Evolutionary conservation across 805 yeast genomes (phyloP), one percentile per base, ranked within the genome.

Genomic region (Yarrowia porcina): DNA sequence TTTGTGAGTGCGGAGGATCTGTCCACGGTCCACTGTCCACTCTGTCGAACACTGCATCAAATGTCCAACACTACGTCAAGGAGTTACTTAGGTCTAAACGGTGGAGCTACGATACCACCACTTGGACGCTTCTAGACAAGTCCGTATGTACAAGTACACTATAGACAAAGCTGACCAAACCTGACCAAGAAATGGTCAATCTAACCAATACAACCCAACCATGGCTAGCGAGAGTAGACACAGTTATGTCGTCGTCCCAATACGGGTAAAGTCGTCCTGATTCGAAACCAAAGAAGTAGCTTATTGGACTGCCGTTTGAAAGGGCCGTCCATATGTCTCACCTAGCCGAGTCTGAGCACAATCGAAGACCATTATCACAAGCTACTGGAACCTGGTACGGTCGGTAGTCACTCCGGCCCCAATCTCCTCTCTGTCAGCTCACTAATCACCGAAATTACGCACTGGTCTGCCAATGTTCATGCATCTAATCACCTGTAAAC

Each of bases 281-380:
- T 45, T 45, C 11, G 52, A 45, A 30, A 30, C 36, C 30, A 28
- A 45, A 30, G 36, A 28, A 32, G 52, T 30, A 45, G 36, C 25
- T 21, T 45, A 45, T 13, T 17, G 2, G 18, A 10, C 36, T 45
- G 52, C 52, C 52, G 36, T 28, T 45, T 30, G 36, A 30, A 45
- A 45, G 30, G 20, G 52, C 52, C 52, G 52, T 45, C 36, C 18
- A 30, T 30, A 45, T 45, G 52, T 45, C 52, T 45, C 52, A 45
- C 23, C n/a, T n/a, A n/a, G n/a, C n/a, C n/a, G n/a, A n/a, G n/a
- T n/a, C n/a, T n/a, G n/a, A n/a, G n/a, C n/a, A n/a, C n/a, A n/a
- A n/a, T n/a, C n/a, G n/a, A n/a, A n/a, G n/a, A n/a, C n/a, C n/a
- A n/a, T n/a, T n/a, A n/a, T n/a, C n/a, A n/a, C n/a, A n/a, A n/a